Evolutionary conservation across 306 rosid genomes (phyloP).

Genomic region (Biancaea sappan): DNA sequence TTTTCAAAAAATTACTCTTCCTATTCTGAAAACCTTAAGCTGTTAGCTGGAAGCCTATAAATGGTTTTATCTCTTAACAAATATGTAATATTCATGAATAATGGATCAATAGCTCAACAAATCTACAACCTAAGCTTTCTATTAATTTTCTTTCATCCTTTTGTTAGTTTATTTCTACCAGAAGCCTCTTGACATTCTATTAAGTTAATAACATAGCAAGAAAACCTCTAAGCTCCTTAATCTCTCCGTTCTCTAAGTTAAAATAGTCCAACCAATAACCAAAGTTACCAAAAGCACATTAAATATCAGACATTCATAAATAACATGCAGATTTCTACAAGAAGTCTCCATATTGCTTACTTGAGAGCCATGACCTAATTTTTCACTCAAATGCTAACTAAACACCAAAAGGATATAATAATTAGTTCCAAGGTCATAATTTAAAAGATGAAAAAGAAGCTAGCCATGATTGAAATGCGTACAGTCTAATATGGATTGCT

Average conservation of each 20-base stretch:
- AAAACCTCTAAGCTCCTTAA: background rate
- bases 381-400: background rate
- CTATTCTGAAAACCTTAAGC: background rate
- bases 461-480: background rate
- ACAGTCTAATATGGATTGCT: background rate
- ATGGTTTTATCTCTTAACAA: background rate
- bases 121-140: background rate
- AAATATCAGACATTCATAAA: background rate
- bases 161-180: conserved; percentile 12
- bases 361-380: background rate
- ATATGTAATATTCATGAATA: background rate
- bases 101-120: background rate
- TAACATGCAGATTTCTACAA: background rate
- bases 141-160: too few species aligned
- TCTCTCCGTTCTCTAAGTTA: background rate
- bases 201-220: background rate
- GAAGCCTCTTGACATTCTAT: conserved; percentile 26
- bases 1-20: background rate
- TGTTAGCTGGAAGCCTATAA: background rate
- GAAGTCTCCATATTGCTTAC: background rate
- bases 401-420: background rate
- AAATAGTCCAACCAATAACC: background rate
- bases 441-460: background rate
- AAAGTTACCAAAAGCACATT: background rate
- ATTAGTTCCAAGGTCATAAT: background rate